Conservation (phyloP, 1,284 basidiomycete genomes). For the Boletellus deceptivus region DNA sequence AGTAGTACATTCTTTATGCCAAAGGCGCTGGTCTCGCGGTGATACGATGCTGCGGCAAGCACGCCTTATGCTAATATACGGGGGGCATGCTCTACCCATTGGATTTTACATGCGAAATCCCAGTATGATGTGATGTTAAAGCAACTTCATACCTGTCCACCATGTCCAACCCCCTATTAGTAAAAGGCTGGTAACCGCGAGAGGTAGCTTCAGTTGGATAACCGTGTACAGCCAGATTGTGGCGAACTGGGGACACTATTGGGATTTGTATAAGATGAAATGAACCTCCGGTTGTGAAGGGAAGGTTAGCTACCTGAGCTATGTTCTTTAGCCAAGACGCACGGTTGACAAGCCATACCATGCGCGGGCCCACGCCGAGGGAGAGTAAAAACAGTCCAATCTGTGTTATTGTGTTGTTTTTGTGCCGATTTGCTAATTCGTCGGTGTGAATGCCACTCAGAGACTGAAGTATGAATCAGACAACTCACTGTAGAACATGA, state of each 20-base stretch:
- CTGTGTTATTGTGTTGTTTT: slow-evolving; percentile 52
- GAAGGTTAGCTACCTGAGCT: slow-evolving; percentile 52
- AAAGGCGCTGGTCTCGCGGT: too few relatives aligned
- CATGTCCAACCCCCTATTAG: slow-evolving; percentile 54
- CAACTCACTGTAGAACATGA: slow-evolving; percentile 74
- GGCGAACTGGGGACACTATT: slow-evolving; percentile 67
- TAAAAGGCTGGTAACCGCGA: slow-evolving; percentile 57
- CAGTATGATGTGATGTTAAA: slow-evolving; percentile 23
- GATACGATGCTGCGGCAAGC: too few relatives aligned
- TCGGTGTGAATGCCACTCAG: slow-evolving; percentile 3
- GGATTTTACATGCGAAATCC: background rate
- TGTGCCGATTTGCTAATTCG: slow-evolving; percentile 59
- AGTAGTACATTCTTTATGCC: too few relatives aligned
- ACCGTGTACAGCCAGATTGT: slow-evolving; percentile 75
- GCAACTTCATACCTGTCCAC: slow-evolving; percentile 54
- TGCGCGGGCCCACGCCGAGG: slow-evolving; percentile 53
- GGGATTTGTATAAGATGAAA: slow-evolving; percentile 3
- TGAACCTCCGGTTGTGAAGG: background rate
- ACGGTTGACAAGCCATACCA: slow-evolving; percentile 69
- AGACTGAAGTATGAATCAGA: background rate
- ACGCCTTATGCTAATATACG: too few relatives aligned
- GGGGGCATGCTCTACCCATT: too few relatives aligned
- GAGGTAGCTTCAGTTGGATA: slow-evolving; percentile 61
- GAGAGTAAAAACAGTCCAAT: slow-evolving; percentile 56
- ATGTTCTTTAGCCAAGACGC: slow-evolving; percentile 67